Percentiles rank a stretch among this genome's conserved stretches.
phyloP scores from a whole-genome alignment of 1,284 basidiomycete species.

The Cutaneotrichosporon sp. region DNA sequence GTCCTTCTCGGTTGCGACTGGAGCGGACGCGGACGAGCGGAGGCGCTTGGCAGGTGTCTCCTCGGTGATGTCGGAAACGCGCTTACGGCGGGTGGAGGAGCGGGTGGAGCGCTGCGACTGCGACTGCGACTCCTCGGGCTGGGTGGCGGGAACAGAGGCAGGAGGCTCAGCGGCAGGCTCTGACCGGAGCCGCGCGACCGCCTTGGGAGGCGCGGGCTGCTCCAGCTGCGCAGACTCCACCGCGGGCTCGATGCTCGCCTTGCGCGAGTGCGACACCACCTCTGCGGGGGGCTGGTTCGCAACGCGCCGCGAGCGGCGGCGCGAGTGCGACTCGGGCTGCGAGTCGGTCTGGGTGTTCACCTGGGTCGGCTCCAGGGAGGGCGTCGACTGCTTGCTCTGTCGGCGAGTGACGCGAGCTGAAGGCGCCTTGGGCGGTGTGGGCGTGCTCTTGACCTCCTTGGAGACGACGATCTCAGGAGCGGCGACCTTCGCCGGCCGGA shows the following conservation, averaged over 20 bases:
- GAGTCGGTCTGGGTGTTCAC: not conserved
- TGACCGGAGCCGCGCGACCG: not conserved
- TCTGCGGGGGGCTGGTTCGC: not conserved
- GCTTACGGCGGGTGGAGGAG: slow-evolving; percentile 19
- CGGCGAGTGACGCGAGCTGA: not conserved
- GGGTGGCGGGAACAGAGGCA: not conserved
- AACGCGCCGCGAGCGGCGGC: not conserved
- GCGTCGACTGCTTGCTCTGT: not conserved
- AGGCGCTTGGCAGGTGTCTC: slow-evolving; percentile 9
- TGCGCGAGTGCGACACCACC: not conserved
- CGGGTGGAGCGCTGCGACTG: slow-evolving; percentile 11
- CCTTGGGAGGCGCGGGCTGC: not conserved
- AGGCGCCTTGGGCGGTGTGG: not conserved
- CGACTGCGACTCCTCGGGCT: not conserved
- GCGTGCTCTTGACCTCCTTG: too few relatives aligned
- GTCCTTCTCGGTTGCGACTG: not conserved
- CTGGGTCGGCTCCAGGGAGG: not conserved
- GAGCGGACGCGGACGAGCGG: not conserved
- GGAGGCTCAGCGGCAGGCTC: not conserved
- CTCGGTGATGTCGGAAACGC: slow-evolving; percentile 1
- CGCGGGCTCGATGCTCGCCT: not conserved
- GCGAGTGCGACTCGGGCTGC: not conserved
- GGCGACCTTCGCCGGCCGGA: too few relatives aligned
- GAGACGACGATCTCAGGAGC: not conserved
- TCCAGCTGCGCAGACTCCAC: not conserved